phyloP scores from a whole-genome alignment of 1,139 yeast genomes.

The Kluyveromyces sp. region DNA sequence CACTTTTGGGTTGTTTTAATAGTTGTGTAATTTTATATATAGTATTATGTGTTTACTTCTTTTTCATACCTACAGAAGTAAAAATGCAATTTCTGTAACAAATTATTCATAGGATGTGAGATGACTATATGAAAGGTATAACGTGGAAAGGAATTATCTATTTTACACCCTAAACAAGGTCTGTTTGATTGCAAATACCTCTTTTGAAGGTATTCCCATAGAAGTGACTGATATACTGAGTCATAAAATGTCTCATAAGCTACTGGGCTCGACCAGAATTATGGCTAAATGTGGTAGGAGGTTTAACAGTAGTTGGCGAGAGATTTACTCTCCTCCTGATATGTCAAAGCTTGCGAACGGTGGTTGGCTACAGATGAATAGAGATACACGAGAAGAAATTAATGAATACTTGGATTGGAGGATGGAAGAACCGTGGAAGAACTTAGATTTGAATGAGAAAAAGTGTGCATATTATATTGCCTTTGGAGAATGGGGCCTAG shows the following conservation, averaged over 20 bases:
- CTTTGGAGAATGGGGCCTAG: conserved; percentile 25
- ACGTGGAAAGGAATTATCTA: too few species aligned
- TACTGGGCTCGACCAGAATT: background rate
- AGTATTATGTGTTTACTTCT: too few species aligned
- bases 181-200: too few species aligned
- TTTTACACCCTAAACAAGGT: too few species aligned
- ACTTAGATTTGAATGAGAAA: conserved; percentile 31
- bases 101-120: too few species aligned
- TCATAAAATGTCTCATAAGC: background rate
- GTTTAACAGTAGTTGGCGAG: conserved; percentile 1
- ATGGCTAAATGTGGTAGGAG: background rate
- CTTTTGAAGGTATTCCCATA: too few species aligned
- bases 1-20: too few species aligned
- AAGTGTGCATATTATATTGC: conserved; percentile 30
- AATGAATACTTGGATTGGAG: conserved; percentile 37
- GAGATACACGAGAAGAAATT: conserved; percentile 37
- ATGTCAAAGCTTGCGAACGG: conserved; percentile 10
- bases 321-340: conserved; percentile 23
- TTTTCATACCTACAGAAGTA: too few species aligned
- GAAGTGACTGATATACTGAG: background rate
- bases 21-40: too few species aligned
- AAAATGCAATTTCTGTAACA: too few species aligned
- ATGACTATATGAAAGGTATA: too few species aligned
- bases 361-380: conserved; percentile 34
- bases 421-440: conserved; percentile 37